Base-by-base conservation (phyloP, 305 asterid species). In the Fraxinus sp. region DNA sequence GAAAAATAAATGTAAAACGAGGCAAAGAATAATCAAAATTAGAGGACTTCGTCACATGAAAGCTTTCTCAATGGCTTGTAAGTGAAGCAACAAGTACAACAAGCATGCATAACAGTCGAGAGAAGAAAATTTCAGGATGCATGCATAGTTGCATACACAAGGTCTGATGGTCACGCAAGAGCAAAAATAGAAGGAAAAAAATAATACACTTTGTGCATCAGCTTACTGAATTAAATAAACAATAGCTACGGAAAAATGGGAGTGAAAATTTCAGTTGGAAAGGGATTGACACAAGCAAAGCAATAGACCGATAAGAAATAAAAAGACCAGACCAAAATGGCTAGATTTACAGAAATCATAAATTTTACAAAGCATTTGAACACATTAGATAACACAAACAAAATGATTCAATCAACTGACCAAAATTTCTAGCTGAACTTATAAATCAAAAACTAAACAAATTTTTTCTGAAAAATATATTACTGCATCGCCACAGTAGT, bases 401-500 rank as follows among this genome's bases (percentile, higher is more conserved):
- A 20, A 37, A 36, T 26, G 13, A 13, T 6, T 78, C 49, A 36
- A 77, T 59, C 2, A 22, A 64, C 79, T 28, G 43, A 49, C 68
- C 37, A 70, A 66, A 77, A 37, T 39, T 16, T 28, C 46, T 66
- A 77, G 39, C 32, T 7, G 41, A 30, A 59, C 33, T 46, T n/a
- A 30, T 11, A 4, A 39, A 62, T 16, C 66, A 78, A 41, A 62
- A 80, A 37, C 30, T 5, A 5, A 39, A 72, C 20, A 77, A 37
- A 11, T 75, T 43, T 14, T 37, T 57, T 20, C 26, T 49, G 8
- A 32, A 76, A 22, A 16, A 57, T 16, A 43, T 75, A 46, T 49
- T 26, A 73, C 79, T 41, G 70, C 78, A 80, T 32, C 49, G 73
- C 75, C 71, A 66, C 22, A 80, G 20, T 35, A 78, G 62, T 37